Percentiles rank a stretch among this genome's conserved stretches.
Conservation (phyloP, 2,329 filamentous ascomycete species). For the Dendryphion nanum region DNA sequence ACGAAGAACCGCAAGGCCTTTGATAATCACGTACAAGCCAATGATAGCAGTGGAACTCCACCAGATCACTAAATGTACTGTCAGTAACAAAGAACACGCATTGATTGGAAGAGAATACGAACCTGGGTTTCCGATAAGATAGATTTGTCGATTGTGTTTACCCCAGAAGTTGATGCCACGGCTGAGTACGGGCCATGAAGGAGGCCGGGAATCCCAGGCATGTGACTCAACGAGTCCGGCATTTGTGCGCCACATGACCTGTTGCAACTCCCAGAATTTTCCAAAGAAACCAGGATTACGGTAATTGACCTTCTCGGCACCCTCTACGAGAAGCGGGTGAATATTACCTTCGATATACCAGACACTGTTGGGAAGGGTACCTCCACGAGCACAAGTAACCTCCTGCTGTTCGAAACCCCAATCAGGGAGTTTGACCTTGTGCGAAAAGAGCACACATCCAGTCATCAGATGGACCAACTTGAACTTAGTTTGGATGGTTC, state of each 20-base stretch:
- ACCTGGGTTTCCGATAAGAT: conserved; percentile 84
- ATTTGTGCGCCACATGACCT: conserved; percentile 99
- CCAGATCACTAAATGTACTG: too few species aligned
- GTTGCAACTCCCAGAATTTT: conserved; percentile 96
- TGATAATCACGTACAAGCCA: conserved; percentile 75
- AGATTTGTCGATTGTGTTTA: conserved; percentile 89
- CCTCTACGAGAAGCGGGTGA: conserved; percentile 68
- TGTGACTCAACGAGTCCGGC: conserved; percentile 94
- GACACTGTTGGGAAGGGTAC: conserved; percentile 90
- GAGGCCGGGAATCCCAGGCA: conserved; percentile 94
- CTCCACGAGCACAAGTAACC: conserved; percentile 92
- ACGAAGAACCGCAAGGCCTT: conserved; percentile 79
- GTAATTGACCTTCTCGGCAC: conserved; percentile 95
- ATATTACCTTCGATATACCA: conserved; percentile 95
- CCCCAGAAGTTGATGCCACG: conserved; percentile 99
- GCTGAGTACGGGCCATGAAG: conserved; percentile 86
- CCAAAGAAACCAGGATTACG: conserved; percentile 90
- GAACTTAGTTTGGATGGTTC: conserved; percentile 97
- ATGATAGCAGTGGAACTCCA: conserved; percentile 82
- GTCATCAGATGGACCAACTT: conserved; percentile 95
- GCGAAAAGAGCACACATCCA: conserved; percentile 91
- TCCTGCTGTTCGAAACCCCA: conserved; percentile 99
- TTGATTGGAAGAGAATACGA: too few species aligned
- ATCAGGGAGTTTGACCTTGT: conserved; percentile 97
- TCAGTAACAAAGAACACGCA: too few species aligned